Base-by-base conservation (phyloP, 176 grass and related monocot genomes). In the Puccinellia tenuiflora region DNA sequence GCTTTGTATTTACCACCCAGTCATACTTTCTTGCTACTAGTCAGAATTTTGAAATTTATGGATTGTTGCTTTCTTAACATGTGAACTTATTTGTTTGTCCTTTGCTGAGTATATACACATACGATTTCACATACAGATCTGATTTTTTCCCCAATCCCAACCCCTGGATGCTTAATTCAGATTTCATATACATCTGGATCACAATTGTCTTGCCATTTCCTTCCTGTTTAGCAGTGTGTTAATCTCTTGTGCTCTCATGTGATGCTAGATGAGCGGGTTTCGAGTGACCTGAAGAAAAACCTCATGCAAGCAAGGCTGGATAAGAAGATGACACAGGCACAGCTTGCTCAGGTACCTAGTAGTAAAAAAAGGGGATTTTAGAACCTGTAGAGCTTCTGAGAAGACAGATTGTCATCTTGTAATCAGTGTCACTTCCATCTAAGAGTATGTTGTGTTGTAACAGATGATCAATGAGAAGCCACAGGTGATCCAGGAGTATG, bases 381-480 rank as follows among this genome's bases (percentile, higher is more conserved):
- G 39, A 72, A 72, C 39, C 15, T 30, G 25, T 43, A 73, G 69
- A 48, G 24, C 40, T 73, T 48, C 7, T 29, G 25, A 73, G 42
- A 30, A 29, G 22, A 72, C 28, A 73, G 42, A 3, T 48, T 48
- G 69, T 26, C 38, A 28, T 40, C 14, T 17, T 14, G 30, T 38
- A 38, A 25, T 42, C 17, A 72, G 35, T 57, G 7, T 69, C 38
- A 71, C 1, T 24, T 21, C 53, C 12, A 57, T 56, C 9, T 59
- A 47, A 69, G 6, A 29, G 39, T 73, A 37, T 33, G 4, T 20
- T 81, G 69, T 80, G n/a, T 62, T 43, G 7, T 74, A 34, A 53
- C 85, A 99, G 96, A 73, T 93, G 78, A 96, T 99, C 70, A 99
- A 99, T 83, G 96, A 99, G 85, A 99, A 99, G 84, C 96, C 96